Base-by-base conservation (phyloP, 805 yeast species). In the Sporopachydermia lactativora region DNA sequence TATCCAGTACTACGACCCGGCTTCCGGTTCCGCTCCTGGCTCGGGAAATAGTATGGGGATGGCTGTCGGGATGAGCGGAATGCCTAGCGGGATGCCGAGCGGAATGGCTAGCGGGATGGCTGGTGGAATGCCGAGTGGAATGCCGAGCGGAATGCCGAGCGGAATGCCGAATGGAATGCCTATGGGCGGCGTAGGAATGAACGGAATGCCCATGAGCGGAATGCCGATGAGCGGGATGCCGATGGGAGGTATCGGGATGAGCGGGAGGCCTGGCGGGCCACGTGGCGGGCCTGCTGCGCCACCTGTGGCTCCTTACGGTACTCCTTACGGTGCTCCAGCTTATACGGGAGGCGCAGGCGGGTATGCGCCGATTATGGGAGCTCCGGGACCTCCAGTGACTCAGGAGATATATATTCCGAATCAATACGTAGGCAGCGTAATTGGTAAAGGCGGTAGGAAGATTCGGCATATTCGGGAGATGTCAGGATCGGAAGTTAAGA, bases 371-470 rank as follows among this genome's bases (percentile, higher is more conserved):
- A 39, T 16, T 17, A 36, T 35, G 36, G 41, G 43, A 15, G 39
- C 24, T 37, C 15, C 42, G 36, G 59, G 68, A n/a, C 78, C 72
- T 44, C 70, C 69, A 46, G 63, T 68, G 41, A 68, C 73, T 43
- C 80, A 79, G 57, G 85, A 79, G 43, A 62, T 81, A 3, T 76
- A 61, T 47, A 82, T 82, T 24, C 84, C 88, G 17, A 76, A 79
- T 52, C 68, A 70, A 31, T 78, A 68, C 53, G 84, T 82, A 34
- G 94, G 94, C 1, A 70, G 81, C 34, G 76, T 82, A 16, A 82
- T 82, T 46, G 94, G 94, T 2, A 80, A 75, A 58, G 81, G 82
- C 34, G 94, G 94, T 18, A 75, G 77, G 52, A 79, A 76, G 49
- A 76, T 82, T 42, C 79, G 75, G 52, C 81, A 78, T 45, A 76